Percentiles rank a stretch among this genome's conserved stretches.
Evolutionary conservation across 1,139 yeast genomes (phyloP).

Genomic region (Geotrichum aggregatum): DNA sequence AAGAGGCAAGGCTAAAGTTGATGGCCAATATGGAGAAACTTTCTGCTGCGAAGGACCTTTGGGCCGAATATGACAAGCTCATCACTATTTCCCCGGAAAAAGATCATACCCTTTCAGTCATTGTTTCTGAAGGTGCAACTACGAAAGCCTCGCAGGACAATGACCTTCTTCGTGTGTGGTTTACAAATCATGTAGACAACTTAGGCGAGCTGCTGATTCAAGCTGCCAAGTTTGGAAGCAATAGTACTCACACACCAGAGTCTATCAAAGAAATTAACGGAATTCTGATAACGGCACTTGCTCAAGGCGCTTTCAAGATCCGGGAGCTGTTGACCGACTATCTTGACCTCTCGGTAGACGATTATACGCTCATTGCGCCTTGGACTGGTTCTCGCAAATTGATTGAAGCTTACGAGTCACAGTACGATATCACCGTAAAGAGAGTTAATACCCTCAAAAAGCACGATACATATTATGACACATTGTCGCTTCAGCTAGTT

Average conservation of each 20-base stretch:
- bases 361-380: constrained; percentile 27
- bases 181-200: constrained; percentile 26
- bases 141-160: constrained; percentile 10
- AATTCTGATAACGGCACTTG: constrained; percentile 31
- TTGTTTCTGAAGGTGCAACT: constrained; percentile 19
- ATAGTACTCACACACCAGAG: constrained; percentile 10
- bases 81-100: constrained; percentile 5
- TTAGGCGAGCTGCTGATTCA: constrained; percentile 24
- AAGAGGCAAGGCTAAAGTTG: constrained; percentile 38
- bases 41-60: constrained; percentile 51
- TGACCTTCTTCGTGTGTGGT: constrained; percentile 32
- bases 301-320: constrained; percentile 30
- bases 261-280: constrained; percentile 32
- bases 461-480: constrained; percentile 19
- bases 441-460: constrained; percentile 21
- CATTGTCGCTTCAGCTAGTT: constrained; percentile 29
- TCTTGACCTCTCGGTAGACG: constrained; percentile 26
- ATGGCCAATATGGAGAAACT: constrained; percentile 55
- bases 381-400: constrained; percentile 37
- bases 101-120: constrained; percentile 22
- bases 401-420: constrained; percentile 29
- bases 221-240: constrained; percentile 21
- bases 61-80: constrained; percentile 36
- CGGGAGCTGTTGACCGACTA: constrained; percentile 25
- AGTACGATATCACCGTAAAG: constrained; percentile 26